Conservation (phyloP, 768 basidiomycete genomes). For the Hygrocybe coccinea region DNA sequence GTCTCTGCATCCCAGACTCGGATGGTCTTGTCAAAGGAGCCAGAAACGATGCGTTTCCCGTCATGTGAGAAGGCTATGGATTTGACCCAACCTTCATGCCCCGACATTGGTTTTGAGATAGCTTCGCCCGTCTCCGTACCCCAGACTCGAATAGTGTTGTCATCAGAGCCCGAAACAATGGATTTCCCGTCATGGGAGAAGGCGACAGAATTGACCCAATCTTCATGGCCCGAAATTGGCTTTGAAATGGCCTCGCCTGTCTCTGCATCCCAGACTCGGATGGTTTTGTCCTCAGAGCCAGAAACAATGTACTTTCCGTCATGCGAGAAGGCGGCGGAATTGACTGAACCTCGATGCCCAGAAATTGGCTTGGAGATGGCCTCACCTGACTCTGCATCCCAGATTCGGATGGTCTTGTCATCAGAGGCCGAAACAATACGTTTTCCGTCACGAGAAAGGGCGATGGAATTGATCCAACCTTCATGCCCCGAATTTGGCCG, state of each 20-base stretch:
- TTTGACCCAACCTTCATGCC: background rate
- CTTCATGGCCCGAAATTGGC: background rate
- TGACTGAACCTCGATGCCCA: no score
- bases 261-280: background rate
- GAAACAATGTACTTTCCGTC: background rate
- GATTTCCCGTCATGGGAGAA: constrained; percentile 2
- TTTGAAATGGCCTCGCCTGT: background rate
- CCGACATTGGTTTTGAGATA: background rate
- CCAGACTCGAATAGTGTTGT: background rate
- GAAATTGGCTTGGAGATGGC: no score
- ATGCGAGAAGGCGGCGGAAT: constrained; percentile 4
- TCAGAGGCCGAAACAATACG: no score
- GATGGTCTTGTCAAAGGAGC: background rate
- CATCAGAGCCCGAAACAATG: background rate
- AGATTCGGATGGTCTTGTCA: no score
- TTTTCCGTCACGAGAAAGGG: no score
- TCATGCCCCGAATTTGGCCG: no score
- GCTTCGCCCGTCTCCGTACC: background rate
- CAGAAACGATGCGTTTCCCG: background rate
- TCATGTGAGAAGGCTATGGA: constrained; percentile 3
- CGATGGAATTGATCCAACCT: no score
- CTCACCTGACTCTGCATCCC: no score
- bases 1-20: background rate
- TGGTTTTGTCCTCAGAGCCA: background rate
- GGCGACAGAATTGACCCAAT: background rate